Base-by-base conservation (phyloP, 208 protist genomes). In the Leishmania tarentolae region DNA sequence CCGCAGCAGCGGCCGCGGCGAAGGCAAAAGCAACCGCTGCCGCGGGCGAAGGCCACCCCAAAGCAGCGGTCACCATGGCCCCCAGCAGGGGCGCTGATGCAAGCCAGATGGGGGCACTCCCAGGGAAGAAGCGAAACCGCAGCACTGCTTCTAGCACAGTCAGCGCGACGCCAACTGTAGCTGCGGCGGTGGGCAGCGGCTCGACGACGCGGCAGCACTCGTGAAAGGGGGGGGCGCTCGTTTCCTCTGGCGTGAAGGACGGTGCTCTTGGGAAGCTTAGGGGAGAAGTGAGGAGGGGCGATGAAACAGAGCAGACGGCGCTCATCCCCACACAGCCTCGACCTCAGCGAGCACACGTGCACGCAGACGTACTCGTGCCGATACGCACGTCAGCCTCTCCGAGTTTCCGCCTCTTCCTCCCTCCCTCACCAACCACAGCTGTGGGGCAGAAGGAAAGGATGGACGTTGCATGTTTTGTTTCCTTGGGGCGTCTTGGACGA, bases 1-100 rank as follows among this genome's bases (percentile, higher is more conserved):
- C 75, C 8, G 76, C 82, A 57, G 75, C 76, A 47, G 57, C 75
- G 44, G 79, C 80, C n/a, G 50, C 70, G n/a, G 70, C 70, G 9
- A 72, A n/a, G 69, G 72, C 80, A 40, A 74, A 71, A n/a, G 65
- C 50, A 56, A 31, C 53, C 0, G n/a, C 69, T 28, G 75, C 82
- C 7, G 63, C 42, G 35, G 15, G 4, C 28, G 46, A n/a, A 61
- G 72, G 50, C 8, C 19, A 8, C 72, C 44, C 72, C 46, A 61
- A 19, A 4, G 1, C 72, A 61, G 72, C 52, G 35, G 9, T n/a
- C 19, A 76, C 28, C 47, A 61, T 31, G 47, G 7, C 57, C 52
- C 5, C 75, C 31, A 21, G 31, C 24, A 65, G 11, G 19, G 75
- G 3, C 75, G 59, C 75, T 2, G 59, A 78, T 35, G 37, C 75